These are phyloP conservation scores for Solanum piurae DNA, from an alignment of 257 asterid species.

Conservation along the genomic window DNA sequence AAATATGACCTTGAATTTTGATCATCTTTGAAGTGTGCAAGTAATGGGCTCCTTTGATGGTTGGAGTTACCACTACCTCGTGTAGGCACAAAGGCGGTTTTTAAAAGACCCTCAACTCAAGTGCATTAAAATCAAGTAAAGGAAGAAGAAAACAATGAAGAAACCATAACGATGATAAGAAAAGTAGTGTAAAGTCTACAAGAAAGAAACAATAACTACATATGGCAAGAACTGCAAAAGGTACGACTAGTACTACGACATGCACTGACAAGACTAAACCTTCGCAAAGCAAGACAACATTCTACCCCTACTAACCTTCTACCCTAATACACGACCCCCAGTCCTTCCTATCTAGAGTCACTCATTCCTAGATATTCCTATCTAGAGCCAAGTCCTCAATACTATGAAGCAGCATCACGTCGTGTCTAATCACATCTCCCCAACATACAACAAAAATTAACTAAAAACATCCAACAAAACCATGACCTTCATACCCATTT, in stretches of 20 bases:
- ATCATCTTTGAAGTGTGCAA: slow-evolving; percentile 56
- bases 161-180: neutral
- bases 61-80: slow-evolving; percentile 29
- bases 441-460: neutral
- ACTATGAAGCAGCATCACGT: neutral
- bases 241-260: neutral
- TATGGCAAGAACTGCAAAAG: neutral
- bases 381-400: neutral
- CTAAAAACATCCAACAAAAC: neutral
- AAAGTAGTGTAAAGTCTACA: neutral
- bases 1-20: neutral
- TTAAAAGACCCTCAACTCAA: neutral
- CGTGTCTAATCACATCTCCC: neutral
- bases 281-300: neutral
- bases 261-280: neutral
- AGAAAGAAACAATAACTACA: too few species aligned
- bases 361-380: too few species aligned
- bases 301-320: neutral
- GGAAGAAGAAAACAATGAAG: neutral
- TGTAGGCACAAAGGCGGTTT: neutral
- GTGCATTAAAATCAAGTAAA: neutral
- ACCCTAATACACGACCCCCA: neutral
- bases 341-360: neutral
- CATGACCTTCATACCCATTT: neutral
- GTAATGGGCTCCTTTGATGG: slow-evolving; percentile 94